Conservation (phyloP, 208 protist species). For the Acanthamoeba divionensis region DNA sequence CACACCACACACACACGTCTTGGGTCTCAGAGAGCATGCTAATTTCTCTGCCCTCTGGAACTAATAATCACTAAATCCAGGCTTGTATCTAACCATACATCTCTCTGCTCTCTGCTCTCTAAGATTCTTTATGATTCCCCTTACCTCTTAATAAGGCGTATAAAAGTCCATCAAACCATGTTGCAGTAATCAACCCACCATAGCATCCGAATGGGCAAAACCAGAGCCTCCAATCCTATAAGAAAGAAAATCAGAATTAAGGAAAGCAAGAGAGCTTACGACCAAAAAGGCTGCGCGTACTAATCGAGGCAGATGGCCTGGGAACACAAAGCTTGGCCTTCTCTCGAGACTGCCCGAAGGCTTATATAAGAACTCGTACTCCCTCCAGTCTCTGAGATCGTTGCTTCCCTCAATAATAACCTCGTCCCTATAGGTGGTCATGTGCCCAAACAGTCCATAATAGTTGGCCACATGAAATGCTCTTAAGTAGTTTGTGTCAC, state of each 20-base stretch:
- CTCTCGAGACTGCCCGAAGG: neutral
- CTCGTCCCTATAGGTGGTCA: neutral
- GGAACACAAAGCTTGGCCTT: neutral
- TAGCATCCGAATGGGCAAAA: neutral
- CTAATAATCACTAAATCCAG: neutral
- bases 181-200: no score
- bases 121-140: no score
- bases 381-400: neutral
- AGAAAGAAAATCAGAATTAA: no score
- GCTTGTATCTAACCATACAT: no score
- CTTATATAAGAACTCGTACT: neutral
- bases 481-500: no score
- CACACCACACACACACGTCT: neutral
- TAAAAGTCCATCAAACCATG: no score
- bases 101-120: neutral
- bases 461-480: neutral
- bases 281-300: neutral
- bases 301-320: neutral
- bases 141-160: no score
- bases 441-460: neutral
- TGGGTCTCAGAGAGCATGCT: neutral
- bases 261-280: neutral
- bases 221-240: neutral
- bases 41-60: no score
- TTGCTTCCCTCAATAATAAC: neutral